These are phyloP conservation scores for Dothistroma septosporum DNA, from an alignment of 2,329 filamentous ascomycete genomes.

Conservation along the genomic window DNA sequence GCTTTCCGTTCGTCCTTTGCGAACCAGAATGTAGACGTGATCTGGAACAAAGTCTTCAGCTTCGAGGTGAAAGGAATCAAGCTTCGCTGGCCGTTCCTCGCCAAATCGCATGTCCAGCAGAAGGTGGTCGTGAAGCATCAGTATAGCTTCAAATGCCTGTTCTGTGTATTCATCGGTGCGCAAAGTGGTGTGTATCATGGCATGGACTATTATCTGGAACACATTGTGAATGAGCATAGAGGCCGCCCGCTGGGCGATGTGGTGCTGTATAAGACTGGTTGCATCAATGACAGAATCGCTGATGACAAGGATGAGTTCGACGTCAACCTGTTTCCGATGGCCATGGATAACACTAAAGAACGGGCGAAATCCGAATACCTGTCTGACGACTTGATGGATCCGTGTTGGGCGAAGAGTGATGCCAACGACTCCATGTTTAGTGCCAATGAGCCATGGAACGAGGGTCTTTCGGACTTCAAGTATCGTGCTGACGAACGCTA, in stretches of 20 bases:
- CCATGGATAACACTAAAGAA: neutral
- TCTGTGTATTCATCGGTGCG: conserved; percentile 42
- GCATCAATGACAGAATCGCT: conserved; percentile 41
- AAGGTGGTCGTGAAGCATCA: conserved; percentile 28
- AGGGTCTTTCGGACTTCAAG: conserved; percentile 32
- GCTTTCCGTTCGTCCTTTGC: conserved; percentile 43
- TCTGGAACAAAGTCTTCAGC: conserved; percentile 29
- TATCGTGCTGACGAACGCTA: conserved; percentile 19
- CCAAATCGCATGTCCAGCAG: conserved; percentile 44
- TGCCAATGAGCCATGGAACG: conserved; percentile 33
- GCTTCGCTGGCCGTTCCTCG: conserved; percentile 47
- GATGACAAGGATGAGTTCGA: conserved; percentile 44
- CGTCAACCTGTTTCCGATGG: conserved; percentile 42
- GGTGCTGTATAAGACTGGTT: conserved; percentile 41
- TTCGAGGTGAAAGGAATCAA: conserved; percentile 35
- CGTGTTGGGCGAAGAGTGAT: conserved; percentile 15
- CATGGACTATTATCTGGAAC: conserved; percentile 42
- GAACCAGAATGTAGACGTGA: conserved; percentile 25
- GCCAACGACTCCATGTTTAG: conserved; percentile 27
- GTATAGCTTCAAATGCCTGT: conserved; percentile 44
- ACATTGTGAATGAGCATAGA: conserved; percentile 39
- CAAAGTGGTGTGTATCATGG: conserved; percentile 39
- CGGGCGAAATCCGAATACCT: conserved; percentile 18
- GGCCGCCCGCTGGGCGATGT: conserved; percentile 33
- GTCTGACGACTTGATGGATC: conserved; percentile 23